Conservation (phyloP, 805 yeast genomes). For the Lachancea lanzarotensis region DNA sequence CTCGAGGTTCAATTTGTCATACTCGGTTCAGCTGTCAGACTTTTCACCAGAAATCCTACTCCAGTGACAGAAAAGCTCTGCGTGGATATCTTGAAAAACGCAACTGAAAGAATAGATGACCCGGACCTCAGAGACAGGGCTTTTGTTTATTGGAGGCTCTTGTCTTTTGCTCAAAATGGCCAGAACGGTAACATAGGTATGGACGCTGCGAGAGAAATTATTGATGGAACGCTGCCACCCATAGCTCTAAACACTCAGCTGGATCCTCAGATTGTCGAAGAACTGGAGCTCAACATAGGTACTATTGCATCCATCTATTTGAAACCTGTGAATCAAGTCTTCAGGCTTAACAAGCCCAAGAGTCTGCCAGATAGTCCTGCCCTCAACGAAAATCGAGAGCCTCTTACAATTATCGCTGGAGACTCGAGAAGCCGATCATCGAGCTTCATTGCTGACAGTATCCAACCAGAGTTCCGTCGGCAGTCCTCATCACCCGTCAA, state of each 20-base stretch:
- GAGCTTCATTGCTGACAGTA: neutral
- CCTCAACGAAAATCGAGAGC: conserved; percentile 26
- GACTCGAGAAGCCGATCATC: conserved; percentile 11
- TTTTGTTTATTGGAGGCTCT: conserved; percentile 74
- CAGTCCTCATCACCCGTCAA: conserved; percentile 6
- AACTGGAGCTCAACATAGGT: conserved; percentile 76
- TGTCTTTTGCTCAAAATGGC: conserved; percentile 37
- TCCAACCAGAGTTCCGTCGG: neutral
- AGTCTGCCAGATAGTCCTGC: conserved; percentile 46
- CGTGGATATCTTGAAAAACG: conserved; percentile 51
- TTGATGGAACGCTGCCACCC: conserved; percentile 54
- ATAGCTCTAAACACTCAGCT: conserved; percentile 65
- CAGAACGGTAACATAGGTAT: conserved; percentile 32
- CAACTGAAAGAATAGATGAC: conserved; percentile 68
- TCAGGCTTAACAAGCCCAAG: conserved; percentile 54
- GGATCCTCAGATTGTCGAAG: conserved; percentile 67
- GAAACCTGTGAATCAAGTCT: conserved; percentile 77
- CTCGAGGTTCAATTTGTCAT: conserved; percentile 67
- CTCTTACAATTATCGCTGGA: conserved; percentile 14
- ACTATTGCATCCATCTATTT: conserved; percentile 76
- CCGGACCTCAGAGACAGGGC: conserved; percentile 89
- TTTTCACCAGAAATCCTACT: conserved; percentile 52
- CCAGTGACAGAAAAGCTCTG: conserved; percentile 49
- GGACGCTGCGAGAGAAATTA: conserved; percentile 43
- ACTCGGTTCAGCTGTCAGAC: conserved; percentile 67